Percentiles rank a stretch among this genome's conserved stretches.
These are phyloP conservation scores for Leccinellum albellum DNA, from an alignment of 768 basidiomycete species.

Conservation along the genomic window DNA sequence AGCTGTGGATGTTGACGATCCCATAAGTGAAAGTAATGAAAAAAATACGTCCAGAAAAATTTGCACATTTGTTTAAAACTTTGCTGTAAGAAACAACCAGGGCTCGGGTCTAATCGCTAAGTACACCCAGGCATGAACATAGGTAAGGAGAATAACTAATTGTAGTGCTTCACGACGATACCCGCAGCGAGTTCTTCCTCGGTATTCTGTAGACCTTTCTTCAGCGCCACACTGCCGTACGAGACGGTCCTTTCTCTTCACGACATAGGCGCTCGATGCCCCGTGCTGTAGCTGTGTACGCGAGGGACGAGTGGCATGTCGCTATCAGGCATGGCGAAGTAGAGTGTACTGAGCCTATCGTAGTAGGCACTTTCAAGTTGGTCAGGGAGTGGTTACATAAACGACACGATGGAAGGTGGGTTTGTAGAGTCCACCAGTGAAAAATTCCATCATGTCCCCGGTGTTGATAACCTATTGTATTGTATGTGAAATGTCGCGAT, in stretches of 20 bases:
- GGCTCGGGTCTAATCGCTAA: too few relatives aligned
- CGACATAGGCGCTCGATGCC: slow-evolving; percentile 37
- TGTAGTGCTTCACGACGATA: slow-evolving; percentile 56
- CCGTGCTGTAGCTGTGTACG: slow-evolving; percentile 40
- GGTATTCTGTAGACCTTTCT: slow-evolving; percentile 35
- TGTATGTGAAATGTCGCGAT: neutral
- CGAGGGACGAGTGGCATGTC: slow-evolving; percentile 41
- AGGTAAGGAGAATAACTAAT: slow-evolving; percentile 24
- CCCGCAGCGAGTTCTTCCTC: slow-evolving; percentile 56
- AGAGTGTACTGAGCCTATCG: slow-evolving; percentile 53
- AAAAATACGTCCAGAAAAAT: neutral
- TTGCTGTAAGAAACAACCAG: too few relatives aligned
- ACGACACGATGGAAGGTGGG: slow-evolving; percentile 60
- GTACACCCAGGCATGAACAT: neutral
- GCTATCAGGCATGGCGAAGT: slow-evolving; percentile 54
- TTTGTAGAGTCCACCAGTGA: slow-evolving; percentile 55
- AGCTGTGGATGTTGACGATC: neutral
- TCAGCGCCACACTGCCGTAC: slow-evolving; percentile 47
- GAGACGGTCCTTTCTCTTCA: slow-evolving; percentile 43
- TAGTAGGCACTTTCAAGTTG: slow-evolving; percentile 45
- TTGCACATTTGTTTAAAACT: neutral
- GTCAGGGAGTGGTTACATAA: slow-evolving; percentile 51
- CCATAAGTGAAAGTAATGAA: neutral
- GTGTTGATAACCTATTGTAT: slow-evolving; percentile 50
- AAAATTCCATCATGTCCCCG: slow-evolving; percentile 55